Base-by-base conservation (phyloP, 495 filamentous ascomycete genomes). In the Talaromyces proteolyticus region DNA sequence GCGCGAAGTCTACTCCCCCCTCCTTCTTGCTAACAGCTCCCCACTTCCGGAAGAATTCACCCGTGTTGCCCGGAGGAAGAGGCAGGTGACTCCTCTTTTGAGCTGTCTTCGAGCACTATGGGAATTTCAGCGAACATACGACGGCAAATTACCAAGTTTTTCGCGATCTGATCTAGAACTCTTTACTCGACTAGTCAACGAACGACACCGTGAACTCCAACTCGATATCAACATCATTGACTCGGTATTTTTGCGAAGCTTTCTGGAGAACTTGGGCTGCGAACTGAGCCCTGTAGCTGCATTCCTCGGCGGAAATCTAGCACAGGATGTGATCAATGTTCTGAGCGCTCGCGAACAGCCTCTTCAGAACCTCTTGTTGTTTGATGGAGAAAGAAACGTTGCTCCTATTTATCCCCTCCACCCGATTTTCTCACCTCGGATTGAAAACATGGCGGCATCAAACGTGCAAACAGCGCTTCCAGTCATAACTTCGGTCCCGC, bases 291-390 rank as follows among this genome's bases (percentile, higher is more conserved):
- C 93, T 19, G 88, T 94, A 10, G 84, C 90, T 2, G 92, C 93
- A 0, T 90, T 96, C 51, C 65, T 97, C 20, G 93, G 93, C 21
- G 93, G 91, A 0, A 80, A 88, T 59, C 73, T 98, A 4, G 91
- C 92, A 3, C 93, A 98, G 68, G 93, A 98, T 62, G 89, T 95
- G 17, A 97, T 98, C 66, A 97, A 96, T 53, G 91, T 96, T 29
- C 78, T 97, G 7, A 88, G 91, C 19, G 78, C 83, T 54, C 78
- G 87, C 38, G 89, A 96, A 68, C 93, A 97, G 64, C 93, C 93
- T 3, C 79, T 97, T 14, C 94, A 97, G 73, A 98, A 98, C 62
- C 80, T 96, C 59, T 75, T 95, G 26, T 69, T 97, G 10, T 95
- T 97, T 61, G 89, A 96, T 64, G 93, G 90, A 2, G 87, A 89